These are phyloP conservation scores for Gastrodia elata DNA, from an alignment of 106 monocot species.

Conservation along the genomic window DNA sequence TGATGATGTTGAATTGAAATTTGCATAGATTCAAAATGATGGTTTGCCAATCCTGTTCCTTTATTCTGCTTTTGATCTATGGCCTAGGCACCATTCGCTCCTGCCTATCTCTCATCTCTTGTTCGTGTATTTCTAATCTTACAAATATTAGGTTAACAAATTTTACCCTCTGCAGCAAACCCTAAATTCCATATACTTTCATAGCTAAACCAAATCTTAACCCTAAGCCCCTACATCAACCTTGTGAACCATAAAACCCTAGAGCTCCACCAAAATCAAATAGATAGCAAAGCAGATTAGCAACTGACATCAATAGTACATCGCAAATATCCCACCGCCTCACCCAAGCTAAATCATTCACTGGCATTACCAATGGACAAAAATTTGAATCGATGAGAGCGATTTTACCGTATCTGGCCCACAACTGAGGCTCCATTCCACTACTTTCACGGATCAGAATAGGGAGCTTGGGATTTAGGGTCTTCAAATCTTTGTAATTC, in stretches of 20 bases:
- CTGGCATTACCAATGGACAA: background rate
- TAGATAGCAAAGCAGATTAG: background rate
- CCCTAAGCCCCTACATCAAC: too few relatives aligned
- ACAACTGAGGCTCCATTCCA: slow-evolving; percentile 74
- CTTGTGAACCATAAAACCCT: too few relatives aligned
- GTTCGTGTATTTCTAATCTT: background rate
- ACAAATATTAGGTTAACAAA: background rate
- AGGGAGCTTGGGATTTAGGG: slow-evolving; percentile 76
- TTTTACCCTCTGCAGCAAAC: background rate
- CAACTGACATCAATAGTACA: background rate
- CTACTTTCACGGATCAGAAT: slow-evolving; percentile 84
- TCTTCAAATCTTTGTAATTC: slow-evolving; percentile 90
- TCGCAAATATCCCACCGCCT: background rate
- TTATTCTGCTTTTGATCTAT: background rate
- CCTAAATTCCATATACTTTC: background rate
- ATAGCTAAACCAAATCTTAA: background rate
- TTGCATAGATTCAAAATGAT: background rate
- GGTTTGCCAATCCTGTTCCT: background rate
- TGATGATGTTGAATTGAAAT: background rate
- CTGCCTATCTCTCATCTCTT: background rate
- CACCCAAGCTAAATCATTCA: background rate
- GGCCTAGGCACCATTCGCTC: background rate
- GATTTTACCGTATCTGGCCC: slow-evolving; percentile 84
- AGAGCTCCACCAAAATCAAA: background rate
- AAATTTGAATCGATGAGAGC: background rate